Conservation (phyloP, 495 filamentous ascomycete species). For the Aspergillus ostianus region DNA sequence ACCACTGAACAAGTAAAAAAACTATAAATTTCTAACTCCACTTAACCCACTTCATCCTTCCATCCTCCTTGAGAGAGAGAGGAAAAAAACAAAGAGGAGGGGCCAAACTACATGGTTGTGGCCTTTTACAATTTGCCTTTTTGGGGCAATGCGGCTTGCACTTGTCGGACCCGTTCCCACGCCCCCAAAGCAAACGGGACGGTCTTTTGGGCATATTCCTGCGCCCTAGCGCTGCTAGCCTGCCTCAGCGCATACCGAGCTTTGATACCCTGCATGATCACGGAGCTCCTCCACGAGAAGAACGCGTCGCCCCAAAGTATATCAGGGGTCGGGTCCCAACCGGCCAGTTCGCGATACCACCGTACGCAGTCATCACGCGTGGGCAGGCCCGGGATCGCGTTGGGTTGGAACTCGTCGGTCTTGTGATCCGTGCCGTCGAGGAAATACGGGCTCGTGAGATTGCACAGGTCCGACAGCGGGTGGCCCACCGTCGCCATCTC, state of each 20-base stretch:
- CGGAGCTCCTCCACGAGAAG: conserved; percentile 62
- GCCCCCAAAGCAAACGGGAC: conserved; percentile 66
- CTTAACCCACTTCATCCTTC: neutral
- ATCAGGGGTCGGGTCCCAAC: conserved; percentile 60
- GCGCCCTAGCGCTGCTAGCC: conserved; percentile 83
- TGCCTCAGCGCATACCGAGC: conserved; percentile 80
- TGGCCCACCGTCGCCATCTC: conserved; percentile 97
- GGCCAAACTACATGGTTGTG: neutral
- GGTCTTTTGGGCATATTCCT: conserved; percentile 64
- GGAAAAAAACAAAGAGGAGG: neutral
- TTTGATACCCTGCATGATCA: conserved; percentile 76
- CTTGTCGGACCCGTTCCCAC: conserved; percentile 63
- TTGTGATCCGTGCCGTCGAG: conserved; percentile 43
- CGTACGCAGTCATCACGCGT: conserved; percentile 61
- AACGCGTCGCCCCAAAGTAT: conserved; percentile 64
- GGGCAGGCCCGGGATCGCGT: conserved; percentile 71
- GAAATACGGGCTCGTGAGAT: conserved; percentile 70
- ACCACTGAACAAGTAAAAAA: too few species aligned
- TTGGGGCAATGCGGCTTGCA: conserved; percentile 31
- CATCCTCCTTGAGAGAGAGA: neutral
- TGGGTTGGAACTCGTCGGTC: conserved; percentile 55
- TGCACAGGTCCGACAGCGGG: conserved; percentile 83
- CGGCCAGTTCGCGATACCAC: conserved; percentile 76
- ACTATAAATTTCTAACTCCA: neutral
- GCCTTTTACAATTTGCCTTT: conserved; percentile 50